Evolutionary conservation across 2,329 filamentous ascomycete species (phyloP).

Genomic region (Scopulariopsis brevicaulis): DNA sequence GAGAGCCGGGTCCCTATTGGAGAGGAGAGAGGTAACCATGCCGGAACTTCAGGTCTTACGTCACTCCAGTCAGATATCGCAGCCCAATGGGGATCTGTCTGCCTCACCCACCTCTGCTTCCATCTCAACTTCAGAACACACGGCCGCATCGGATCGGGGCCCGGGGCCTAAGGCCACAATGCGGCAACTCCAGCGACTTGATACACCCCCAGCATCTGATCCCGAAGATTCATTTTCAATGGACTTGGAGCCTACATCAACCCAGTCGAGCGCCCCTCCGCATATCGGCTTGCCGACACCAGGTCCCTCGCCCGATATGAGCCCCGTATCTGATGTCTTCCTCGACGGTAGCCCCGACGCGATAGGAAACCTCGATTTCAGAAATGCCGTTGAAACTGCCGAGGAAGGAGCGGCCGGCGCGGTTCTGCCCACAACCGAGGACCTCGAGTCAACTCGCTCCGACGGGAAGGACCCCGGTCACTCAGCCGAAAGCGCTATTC

Average conservation of each 20-base stretch:
- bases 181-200: slow-evolving; percentile 10
- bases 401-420: neutral
- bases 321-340: slow-evolving; percentile 12
- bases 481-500: slow-evolving; percentile 12
- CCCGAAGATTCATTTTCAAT: slow-evolving; percentile 5
- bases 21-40: neutral
- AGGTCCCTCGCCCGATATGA: slow-evolving; percentile 20
- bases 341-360: slow-evolving; percentile 10
- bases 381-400: neutral
- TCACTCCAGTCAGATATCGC: neutral
- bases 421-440: neutral
- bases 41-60: neutral
- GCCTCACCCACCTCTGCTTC: neutral
- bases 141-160: neutral
- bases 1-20: neutral
- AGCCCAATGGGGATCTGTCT: neutral
- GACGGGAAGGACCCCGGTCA: neutral
- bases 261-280: slow-evolving; percentile 9
- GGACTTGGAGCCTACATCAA: slow-evolving; percentile 12
- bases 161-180: neutral
- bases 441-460: neutral
- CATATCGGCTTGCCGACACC: slow-evolving; percentile 17
- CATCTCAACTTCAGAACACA: neutral
- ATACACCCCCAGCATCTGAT: slow-evolving; percentile 22
- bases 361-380: neutral